Evolutionary conservation across 352 stramenopile genomes (phyloP).

Genomic region (Phytophthora citricola): DNA sequence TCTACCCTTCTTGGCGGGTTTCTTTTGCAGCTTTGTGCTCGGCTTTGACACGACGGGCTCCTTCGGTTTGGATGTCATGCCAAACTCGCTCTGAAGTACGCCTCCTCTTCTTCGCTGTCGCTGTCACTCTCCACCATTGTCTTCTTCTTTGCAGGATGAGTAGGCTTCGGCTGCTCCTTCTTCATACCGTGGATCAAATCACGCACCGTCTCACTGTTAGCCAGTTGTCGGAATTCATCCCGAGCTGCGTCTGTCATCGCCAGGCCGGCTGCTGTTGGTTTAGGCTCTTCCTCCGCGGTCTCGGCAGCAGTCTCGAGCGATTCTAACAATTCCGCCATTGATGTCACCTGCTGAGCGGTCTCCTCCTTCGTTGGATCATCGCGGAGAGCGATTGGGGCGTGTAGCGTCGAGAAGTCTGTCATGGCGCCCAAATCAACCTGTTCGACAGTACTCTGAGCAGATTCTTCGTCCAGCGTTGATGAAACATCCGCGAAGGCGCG

Average conservation of each 20-base stretch:
- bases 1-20: constrained; percentile 39
- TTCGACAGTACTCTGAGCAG: constrained; percentile 39
- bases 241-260: constrained; percentile 42
- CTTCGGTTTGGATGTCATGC: constrained; percentile 11
- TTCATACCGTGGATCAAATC: constrained; percentile 49
- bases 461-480: constrained; percentile 38
- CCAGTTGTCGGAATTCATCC: constrained; percentile 70
- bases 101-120: constrained; percentile 81
- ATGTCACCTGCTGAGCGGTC: constrained; percentile 60
- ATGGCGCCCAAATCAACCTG: constrained; percentile 81
- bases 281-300: constrained; percentile 26
- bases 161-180: constrained; percentile 21
- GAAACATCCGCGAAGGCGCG: constrained; percentile 76
- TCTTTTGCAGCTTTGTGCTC: constrained; percentile 23
- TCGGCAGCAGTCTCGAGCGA: constrained; percentile 74
- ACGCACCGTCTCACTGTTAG: constrained; percentile 52
- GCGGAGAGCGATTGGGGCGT: constrained; percentile 77
- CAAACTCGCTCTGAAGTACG: constrained; percentile 82
- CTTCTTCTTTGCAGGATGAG: constrained; percentile 28
- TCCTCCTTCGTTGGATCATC: constrained; percentile 67
- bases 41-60: constrained; percentile 23
- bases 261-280: constrained; percentile 15
- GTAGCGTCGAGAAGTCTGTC: constrained; percentile 82
- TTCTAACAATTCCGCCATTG: constrained; percentile 75
- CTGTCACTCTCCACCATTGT: constrained; percentile 46